Evolutionary conservation across 257 asterid genomes (phyloP).

Genomic region (Vinca minor): DNA sequence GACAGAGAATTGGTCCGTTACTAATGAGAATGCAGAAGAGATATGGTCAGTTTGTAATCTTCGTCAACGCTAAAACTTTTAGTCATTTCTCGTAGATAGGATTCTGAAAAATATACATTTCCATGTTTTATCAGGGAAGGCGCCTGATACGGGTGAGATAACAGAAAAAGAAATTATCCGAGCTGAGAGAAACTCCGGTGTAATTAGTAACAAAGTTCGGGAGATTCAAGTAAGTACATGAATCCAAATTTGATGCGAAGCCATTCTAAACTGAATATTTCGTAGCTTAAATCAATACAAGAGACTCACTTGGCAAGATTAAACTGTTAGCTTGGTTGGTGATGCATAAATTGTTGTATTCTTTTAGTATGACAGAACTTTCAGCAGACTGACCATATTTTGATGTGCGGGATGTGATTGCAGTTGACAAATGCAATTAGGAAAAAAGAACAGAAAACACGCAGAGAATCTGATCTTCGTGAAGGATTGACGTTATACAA

Average conservation of each 20-base stretch:
- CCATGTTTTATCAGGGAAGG: conserved; percentile 49
- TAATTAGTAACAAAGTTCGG: conserved; percentile 60
- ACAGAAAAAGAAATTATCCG: conserved; percentile 81
- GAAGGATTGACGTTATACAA: conserved; percentile 77
- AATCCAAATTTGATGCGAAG: conserved; percentile 1
- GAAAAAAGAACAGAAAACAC: conserved; percentile 61
- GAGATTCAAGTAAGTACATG: conserved; percentile 70
- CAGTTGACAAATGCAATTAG: conserved; percentile 62
- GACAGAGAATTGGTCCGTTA: conserved; percentile 81
- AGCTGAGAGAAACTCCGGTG: conserved; percentile 79
- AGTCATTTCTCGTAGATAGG: not conserved
- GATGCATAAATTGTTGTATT: not conserved
- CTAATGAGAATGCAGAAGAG: conserved; percentile 85
- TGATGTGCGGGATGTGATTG: conserved; percentile 3
- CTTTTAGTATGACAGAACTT: not conserved
- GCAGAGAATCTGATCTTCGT: conserved; percentile 66
- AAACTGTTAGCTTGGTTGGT: not conserved
- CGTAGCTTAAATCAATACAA: not conserved
- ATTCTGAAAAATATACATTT: too few species aligned
- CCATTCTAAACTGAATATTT: not conserved
- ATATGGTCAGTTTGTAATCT: conserved; percentile 42
- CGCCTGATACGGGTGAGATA: conserved; percentile 57
- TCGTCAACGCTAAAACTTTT: not conserved
- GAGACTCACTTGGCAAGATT: not conserved
- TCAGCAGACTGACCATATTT: not conserved